A percentile compares a stretch with the other conserved stretches of the same genome.
Conservation (phyloP, 2,329 filamentous ascomycete species). For the Celoporthe dispersa region DNA sequence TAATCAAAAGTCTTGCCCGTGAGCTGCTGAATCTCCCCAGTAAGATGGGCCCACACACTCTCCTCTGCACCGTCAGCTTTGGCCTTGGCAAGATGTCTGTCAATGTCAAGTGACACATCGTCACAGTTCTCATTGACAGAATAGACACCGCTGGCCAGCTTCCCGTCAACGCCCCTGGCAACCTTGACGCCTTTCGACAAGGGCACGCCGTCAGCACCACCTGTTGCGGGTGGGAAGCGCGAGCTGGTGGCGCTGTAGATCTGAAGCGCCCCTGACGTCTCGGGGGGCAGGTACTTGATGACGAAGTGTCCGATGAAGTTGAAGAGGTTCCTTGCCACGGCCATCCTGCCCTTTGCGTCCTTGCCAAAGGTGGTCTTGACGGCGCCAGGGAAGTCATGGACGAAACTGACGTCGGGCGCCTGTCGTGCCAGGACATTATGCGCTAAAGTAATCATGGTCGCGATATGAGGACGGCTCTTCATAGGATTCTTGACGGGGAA, state of each 20-base stretch:
- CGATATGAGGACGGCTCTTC: constrained; percentile 48
- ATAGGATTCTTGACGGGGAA: constrained; percentile 40
- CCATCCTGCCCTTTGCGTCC: constrained; percentile 31
- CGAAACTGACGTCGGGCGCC: constrained; percentile 48
- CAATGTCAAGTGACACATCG: constrained; percentile 34
- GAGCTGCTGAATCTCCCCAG: not conserved
- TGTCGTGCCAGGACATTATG: constrained; percentile 52
- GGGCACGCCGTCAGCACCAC: constrained; percentile 35
- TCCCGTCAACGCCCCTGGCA: constrained; percentile 39
- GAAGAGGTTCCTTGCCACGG: constrained; percentile 35
- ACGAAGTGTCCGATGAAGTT: constrained; percentile 33
- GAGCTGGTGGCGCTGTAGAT: constrained; percentile 37
- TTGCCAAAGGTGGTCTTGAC: constrained; percentile 40
- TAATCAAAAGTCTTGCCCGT: constrained; percentile 9
- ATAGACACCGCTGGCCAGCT: constrained; percentile 44
- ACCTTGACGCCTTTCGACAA: constrained; percentile 34
- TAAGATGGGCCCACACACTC: constrained; percentile 41
- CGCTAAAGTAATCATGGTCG: constrained; percentile 54
- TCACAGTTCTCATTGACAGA: constrained; percentile 42
- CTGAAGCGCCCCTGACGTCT: constrained; percentile 10
- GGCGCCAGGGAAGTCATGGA: constrained; percentile 45
- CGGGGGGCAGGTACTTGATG: constrained; percentile 3
- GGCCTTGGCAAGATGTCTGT: constrained; percentile 36
- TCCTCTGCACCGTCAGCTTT: constrained; percentile 37
- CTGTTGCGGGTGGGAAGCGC: constrained; percentile 36